Base-by-base conservation (phyloP, 208 protist species). In the Trypanosoma theileri region DNA sequence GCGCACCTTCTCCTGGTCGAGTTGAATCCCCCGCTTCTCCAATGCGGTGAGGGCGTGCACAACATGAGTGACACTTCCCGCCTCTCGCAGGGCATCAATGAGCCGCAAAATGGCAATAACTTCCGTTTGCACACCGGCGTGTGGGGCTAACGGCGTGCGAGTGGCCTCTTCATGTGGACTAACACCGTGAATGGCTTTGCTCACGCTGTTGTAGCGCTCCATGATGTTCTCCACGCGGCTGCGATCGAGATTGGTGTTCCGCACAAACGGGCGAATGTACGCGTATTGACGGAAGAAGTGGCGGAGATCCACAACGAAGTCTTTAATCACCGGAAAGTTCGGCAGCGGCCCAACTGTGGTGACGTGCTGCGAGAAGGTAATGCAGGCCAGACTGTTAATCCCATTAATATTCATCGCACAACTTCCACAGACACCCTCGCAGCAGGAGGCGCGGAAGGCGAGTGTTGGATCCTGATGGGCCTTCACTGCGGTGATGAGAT, bases 391-490 rank as follows among this genome's bases (percentile, higher is more conserved):
- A 45, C 89, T 93, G 85, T 97, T 97, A 72, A 95, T 87, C 22
- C 92, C 92, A 75, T 97, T 97, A 69, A 97, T 96, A 73, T 93
- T 97, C 92, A 97, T 97, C n/a, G 92, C 92, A 57, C 92, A 97
- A 79, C 88, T 95, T n/a, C 92, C 92, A 66, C 92, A 97, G 48
- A 97, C 91, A 16, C 92, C 92, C 73, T 97, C 90, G 66, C 90
- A 95, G 74, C 92, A 97, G 31, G 92, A 97, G 64, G 82, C 86
- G 22, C 92, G 86, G 73, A 97, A 97, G 3, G 92, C 87, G 21
- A 97, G 73, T 48, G 91, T 92, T 24, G 91, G 91, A 73, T 97
- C 92, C 77, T 97, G 91, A 57, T 96, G 89, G 17, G 91, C 89
- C 79, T 97, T 97, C 17, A 97, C 83, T 12, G 89, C 88, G 26